phyloP scores from a whole-genome alignment of 768 basidiomycete genomes.

The Tulasnella sp. region DNA sequence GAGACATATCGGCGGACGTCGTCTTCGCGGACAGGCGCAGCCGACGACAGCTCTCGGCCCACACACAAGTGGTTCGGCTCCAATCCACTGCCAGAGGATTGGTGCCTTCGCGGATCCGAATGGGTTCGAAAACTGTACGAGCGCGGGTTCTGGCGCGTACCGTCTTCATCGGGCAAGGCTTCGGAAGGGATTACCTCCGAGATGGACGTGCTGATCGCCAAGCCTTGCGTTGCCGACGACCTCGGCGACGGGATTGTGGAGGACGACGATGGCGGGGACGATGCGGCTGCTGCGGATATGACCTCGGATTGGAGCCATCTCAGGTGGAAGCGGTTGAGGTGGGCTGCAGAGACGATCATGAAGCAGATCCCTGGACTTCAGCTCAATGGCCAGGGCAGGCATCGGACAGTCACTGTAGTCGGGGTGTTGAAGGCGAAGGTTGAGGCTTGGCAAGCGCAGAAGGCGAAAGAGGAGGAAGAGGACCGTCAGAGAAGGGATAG shows the following conservation, averaged over 20 bases:
- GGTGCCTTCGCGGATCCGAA: slow-evolving; percentile 91
- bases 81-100: slow-evolving; percentile 78
- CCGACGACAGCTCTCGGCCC: slow-evolving; percentile 21
- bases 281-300: slow-evolving; percentile 19
- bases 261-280: slow-evolving; percentile 51
- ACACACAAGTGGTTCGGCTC: slow-evolving; percentile 49
- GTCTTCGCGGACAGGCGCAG: not conserved
- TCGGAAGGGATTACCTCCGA: slow-evolving; percentile 33
- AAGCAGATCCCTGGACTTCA: slow-evolving; percentile 62
- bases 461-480: slow-evolving; percentile 49
- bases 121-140: slow-evolving; percentile 91
- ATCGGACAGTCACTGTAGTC: slow-evolving; percentile 50
- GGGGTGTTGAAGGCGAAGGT: slow-evolving; percentile 60
- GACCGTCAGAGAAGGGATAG: slow-evolving; percentile 51
- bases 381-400: slow-evolving; percentile 32
- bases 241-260: slow-evolving; percentile 71
- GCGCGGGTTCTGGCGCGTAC: slow-evolving; percentile 86
- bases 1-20: slow-evolving; percentile 20
- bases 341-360: slow-evolving; percentile 57
- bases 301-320: slow-evolving; percentile 34
- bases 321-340: slow-evolving; percentile 67
- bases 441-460: slow-evolving; percentile 56
- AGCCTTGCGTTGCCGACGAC: slow-evolving; percentile 21
- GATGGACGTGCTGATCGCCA: slow-evolving; percentile 62
- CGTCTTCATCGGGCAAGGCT: slow-evolving; percentile 34